A percentile compares a stretch with the other conserved stretches of the same genome.
phyloP scores from a whole-genome alignment of 2,329 filamentous ascomycete species.

The Phoma sp. region DNA sequence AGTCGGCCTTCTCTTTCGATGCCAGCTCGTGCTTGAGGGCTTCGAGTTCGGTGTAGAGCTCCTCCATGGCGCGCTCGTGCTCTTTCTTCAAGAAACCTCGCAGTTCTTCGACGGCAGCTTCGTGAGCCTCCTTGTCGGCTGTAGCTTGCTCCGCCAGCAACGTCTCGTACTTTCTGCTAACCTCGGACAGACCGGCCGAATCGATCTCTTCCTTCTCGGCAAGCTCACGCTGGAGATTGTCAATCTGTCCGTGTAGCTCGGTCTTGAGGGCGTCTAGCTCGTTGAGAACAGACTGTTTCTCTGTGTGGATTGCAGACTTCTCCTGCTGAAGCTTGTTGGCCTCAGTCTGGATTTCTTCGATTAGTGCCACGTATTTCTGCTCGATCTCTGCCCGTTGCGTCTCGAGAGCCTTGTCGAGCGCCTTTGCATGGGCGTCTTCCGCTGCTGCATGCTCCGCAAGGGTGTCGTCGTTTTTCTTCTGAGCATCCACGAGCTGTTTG shows the following conservation, averaged over 20 bases:
- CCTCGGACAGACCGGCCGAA: slow-evolving; percentile 25
- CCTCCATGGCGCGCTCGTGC: slow-evolving; percentile 23
- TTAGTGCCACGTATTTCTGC: slow-evolving; percentile 36
- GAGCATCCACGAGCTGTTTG: slow-evolving; percentile 30
- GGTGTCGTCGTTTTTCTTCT: slow-evolving; percentile 26
- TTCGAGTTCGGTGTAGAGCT: slow-evolving; percentile 28
- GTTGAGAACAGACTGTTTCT: slow-evolving; percentile 35
- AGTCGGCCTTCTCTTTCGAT: slow-evolving; percentile 23
- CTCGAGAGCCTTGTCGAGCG: slow-evolving; percentile 22
- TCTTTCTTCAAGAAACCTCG: slow-evolving; percentile 29
- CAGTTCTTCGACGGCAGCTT: slow-evolving; percentile 28
- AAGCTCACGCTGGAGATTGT: slow-evolving; percentile 30
- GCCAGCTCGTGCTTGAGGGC: slow-evolving; percentile 31
- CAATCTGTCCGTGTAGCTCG: slow-evolving; percentile 29
- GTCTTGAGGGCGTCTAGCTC: slow-evolving; percentile 33
- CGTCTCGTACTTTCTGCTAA: slow-evolving; percentile 36
- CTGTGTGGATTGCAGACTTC: slow-evolving; percentile 29
- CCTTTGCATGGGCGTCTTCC: slow-evolving; percentile 32
- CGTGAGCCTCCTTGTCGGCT: slow-evolving; percentile 28
- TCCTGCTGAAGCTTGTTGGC: slow-evolving; percentile 36
- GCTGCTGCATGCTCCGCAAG: slow-evolving; percentile 24
- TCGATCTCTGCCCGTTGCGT: slow-evolving; percentile 38
- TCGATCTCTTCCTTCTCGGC: slow-evolving; percentile 25
- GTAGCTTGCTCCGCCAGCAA: slow-evolving; percentile 33
- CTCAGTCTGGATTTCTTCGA: slow-evolving; percentile 40